A percentile compares a stretch with the other conserved stretches of the same genome.
These are phyloP conservation scores for Paraleonurus japonicus DNA, from an alignment of 257 asterid species.

Conservation along the genomic window DNA sequence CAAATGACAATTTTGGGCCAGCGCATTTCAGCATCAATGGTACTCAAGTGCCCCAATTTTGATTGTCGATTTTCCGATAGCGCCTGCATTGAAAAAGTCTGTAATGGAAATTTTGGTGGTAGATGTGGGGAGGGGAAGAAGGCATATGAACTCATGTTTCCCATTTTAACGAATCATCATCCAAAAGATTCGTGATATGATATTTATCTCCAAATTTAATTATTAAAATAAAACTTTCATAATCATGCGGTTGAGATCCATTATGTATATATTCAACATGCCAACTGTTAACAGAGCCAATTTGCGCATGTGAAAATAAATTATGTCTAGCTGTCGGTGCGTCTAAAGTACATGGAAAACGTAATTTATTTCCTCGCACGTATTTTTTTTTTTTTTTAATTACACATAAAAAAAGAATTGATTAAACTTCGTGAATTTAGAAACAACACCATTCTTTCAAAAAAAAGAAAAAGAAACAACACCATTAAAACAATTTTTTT, in stretches of 20 bases:
- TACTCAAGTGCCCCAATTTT: neutral
- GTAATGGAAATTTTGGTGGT: neutral
- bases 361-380: neutral
- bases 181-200: too few species aligned
- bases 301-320: neutral
- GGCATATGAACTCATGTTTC: too few species aligned
- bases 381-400: neutral
- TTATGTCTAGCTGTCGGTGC: neutral
- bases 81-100: neutral
- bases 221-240: too few species aligned
- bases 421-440: neutral
- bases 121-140: too few species aligned
- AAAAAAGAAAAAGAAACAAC: too few species aligned
- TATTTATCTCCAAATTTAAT: too few species aligned
- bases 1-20: neutral
- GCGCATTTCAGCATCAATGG: neutral
- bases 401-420: neutral
- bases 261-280: too few species aligned
- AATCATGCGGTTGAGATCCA: too few species aligned
- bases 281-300: too few species aligned
- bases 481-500: too few species aligned
- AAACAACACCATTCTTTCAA: too few species aligned
- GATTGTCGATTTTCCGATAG: neutral
- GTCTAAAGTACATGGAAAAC: neutral
- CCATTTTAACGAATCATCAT: too few species aligned